These are phyloP conservation scores for Senna tora DNA, from an alignment of 306 rosid genomes.

Conservation along the genomic window DNA sequence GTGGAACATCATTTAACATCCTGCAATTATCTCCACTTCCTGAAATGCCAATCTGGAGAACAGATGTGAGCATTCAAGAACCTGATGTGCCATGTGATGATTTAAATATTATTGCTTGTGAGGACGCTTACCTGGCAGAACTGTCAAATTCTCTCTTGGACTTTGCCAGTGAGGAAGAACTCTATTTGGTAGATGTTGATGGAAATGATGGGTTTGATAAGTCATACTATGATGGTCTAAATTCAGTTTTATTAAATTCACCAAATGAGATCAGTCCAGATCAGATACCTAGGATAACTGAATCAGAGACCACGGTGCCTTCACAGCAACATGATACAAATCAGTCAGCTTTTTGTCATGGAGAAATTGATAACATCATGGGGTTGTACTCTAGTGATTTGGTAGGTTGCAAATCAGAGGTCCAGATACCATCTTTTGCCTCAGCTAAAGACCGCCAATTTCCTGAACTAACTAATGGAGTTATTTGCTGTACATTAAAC, in stretches of 20 bases:
- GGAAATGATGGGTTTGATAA: constrained; percentile 69
- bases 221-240: constrained; percentile 78
- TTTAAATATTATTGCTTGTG: constrained; percentile 51
- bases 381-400: constrained; percentile 42
- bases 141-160: constrained; percentile 74
- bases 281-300: constrained; percentile 42
- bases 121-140: constrained; percentile 67
- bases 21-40: constrained; percentile 68
- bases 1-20: constrained; percentile 62
- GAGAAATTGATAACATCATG: constrained; percentile 46
- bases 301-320: constrained; percentile 43
- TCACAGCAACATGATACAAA: constrained; percentile 41
- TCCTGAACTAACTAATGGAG: constrained; percentile 54
- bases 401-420: constrained; percentile 45
- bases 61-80: constrained; percentile 44
- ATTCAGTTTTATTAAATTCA: constrained; percentile 69
- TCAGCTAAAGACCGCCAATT: constrained; percentile 46
- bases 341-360: constrained; percentile 45
- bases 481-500: constrained; percentile 58
- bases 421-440: constrained; percentile 50
- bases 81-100: constrained; percentile 47
- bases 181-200: constrained; percentile 58
- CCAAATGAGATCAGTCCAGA: constrained; percentile 53
- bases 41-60: constrained; percentile 65
- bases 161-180: constrained; percentile 76